phyloP scores from a whole-genome alignment of 2,329 filamentous ascomycete species.

The Fusarium pilosicola region DNA sequence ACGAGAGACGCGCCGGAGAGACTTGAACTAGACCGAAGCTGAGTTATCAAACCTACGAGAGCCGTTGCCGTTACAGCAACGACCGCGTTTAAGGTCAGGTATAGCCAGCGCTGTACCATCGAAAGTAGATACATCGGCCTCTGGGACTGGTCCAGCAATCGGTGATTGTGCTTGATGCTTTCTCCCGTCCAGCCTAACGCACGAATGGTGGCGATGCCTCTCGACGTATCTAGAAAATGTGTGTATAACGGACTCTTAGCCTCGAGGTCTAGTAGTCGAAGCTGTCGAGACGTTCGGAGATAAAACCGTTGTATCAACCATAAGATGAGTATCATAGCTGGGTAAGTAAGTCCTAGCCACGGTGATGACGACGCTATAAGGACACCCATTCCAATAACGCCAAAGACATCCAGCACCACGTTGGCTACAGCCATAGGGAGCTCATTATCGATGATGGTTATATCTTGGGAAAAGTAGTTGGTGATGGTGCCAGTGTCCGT shows the following conservation, averaged over 20 bases:
- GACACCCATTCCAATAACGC: constrained; percentile 54
- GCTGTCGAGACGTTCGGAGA: not conserved
- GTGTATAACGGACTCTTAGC: not conserved
- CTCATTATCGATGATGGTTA: constrained; percentile 53
- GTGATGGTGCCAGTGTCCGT: constrained; percentile 54
- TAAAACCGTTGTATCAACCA: not conserved
- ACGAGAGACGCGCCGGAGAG: not conserved
- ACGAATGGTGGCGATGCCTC: not conserved
- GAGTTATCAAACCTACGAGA: not conserved
- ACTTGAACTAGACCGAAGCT: not conserved
- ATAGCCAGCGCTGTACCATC: not conserved
- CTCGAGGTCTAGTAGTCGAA: not conserved
- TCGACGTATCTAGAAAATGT: not conserved
- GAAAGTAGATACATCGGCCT: not conserved
- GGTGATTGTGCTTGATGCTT: not conserved
- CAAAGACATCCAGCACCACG: constrained; percentile 24
- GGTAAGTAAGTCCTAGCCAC: not conserved
- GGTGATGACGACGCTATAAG: not conserved
- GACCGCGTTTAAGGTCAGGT: not conserved
- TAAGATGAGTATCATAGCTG: not conserved
- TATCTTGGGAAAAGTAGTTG: constrained; percentile 58
- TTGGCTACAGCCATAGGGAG: constrained; percentile 50
- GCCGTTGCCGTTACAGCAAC: not conserved
- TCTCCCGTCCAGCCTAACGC: not conserved
- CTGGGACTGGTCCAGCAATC: not conserved